These are phyloP conservation scores for Lodderomyces orthopsilosis DNA, from an alignment of 1,139 yeast genomes.

Conservation along the genomic window DNA sequence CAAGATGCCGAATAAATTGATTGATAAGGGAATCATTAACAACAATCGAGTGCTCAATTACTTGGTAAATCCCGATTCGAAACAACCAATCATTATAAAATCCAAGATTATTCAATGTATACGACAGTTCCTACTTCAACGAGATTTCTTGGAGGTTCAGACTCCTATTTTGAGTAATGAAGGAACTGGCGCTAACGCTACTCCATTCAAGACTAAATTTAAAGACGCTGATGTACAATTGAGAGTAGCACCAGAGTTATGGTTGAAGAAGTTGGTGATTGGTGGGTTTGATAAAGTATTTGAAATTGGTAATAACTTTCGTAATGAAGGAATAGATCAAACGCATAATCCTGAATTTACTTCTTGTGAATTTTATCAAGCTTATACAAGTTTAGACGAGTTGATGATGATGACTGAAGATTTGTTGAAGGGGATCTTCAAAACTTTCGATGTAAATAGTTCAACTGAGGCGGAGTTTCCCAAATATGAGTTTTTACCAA, in stretches of 20 bases:
- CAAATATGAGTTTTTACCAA: conserved; percentile 59
- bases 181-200: conserved; percentile 88
- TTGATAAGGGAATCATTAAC: conserved; percentile 56
- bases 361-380: conserved; percentile 88
- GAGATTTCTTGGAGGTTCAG: conserved; percentile 76
- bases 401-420: conserved; percentile 65
- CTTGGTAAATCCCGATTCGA: conserved; percentile 53
- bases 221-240: conserved; percentile 47
- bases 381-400: conserved; percentile 68
- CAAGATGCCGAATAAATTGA: conserved; percentile 57
- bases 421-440: conserved; percentile 43
- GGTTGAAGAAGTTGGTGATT: conserved; percentile 81
- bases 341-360: conserved; percentile 97
- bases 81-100: conserved; percentile 52
- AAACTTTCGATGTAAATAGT: conserved; percentile 14
- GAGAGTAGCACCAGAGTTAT: conserved; percentile 91
- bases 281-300: conserved; percentile 83
- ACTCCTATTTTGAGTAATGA: conserved; percentile 77
- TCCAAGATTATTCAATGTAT: conserved; percentile 52
- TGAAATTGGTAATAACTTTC: conserved; percentile 80
- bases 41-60: conserved; percentile 74
- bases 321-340: conserved; percentile 91
- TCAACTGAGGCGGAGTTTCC: conserved; percentile 16
- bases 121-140: conserved; percentile 51
- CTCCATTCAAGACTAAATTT: conserved; percentile 70